Evolutionary conservation across 768 basidiomycete genomes (phyloP), one percentile per base, ranked within the genome.

Genomic region (Lactarius indigo): DNA sequence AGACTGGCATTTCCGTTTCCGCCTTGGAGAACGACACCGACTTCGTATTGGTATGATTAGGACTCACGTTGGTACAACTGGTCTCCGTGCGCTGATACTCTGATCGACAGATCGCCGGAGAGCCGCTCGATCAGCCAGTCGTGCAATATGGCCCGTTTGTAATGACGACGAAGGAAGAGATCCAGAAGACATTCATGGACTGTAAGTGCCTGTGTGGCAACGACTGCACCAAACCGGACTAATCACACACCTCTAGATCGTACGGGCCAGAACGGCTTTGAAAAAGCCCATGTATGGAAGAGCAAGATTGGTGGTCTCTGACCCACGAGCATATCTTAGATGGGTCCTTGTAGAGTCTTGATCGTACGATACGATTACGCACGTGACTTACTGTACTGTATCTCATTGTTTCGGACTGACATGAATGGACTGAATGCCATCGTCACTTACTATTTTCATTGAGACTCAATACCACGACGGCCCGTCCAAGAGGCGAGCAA

Each of bases 121-220:
- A 95, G 77, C 94, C 95, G 17, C 82, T 98, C 5, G 86, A 95
- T 68, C 95, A 98, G 75, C 83, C 86, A 1, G 92, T 98, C 13
- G 83, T 92, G 66, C 95, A 96, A 73, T 88, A 93, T 69, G 91
- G 90, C 5, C 91, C 92, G 8, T 92, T 92, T 72, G 95, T 96
- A 18, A 89, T 96, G 86, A 94, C 90, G 12, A 85, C 83, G 2
- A 80, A 81, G 30, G 85, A 89, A 68, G 94, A 95, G 73, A 91
- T 96, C 41, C 84, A 89, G 73, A 81, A 89, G 74, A 92, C 96
- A 1, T 77, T 98, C 66, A 72, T 84, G 33, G 96, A 98, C 72
- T 96, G 89, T 90, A 75, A 79, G 81, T 75, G 13, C 50, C 1
- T 23, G 20, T 2, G 23, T 28, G 13, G 26, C 50, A 15, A 15